Evolutionary conservation across 176 grass and related monocot genomes (phyloP).

Genomic region (Phoenix roebelenii): DNA sequence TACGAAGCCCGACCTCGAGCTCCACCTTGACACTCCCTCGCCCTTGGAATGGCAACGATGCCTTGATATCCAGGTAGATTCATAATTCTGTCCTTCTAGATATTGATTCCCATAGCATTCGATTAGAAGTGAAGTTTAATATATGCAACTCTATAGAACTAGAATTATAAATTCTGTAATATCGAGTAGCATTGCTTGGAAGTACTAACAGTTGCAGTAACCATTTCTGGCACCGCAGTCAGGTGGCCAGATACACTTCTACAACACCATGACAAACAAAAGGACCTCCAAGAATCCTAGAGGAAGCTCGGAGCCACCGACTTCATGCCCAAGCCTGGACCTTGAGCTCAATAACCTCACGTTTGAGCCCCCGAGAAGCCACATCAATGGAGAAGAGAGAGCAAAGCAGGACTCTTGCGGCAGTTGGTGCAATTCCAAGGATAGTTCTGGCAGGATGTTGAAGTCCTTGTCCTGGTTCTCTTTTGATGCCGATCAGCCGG

Average conservation of each 20-base stretch:
- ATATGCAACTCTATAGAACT: too few relatives aligned
- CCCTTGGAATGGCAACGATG: slow-evolving; percentile 17
- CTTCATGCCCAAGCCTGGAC: slow-evolving; percentile 33
- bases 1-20: background rate
- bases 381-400: background rate
- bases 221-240: background rate
- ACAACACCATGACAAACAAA: slow-evolving; percentile 9
- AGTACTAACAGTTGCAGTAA: too few relatives aligned
- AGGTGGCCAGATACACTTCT: slow-evolving; percentile 5
- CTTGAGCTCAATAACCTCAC: slow-evolving; percentile 63
- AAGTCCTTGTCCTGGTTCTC: background rate
- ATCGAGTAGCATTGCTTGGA: too few relatives aligned
- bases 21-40: slow-evolving; percentile 9
- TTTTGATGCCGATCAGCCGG: background rate
- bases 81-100: too few relatives aligned
- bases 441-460: background rate
- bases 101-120: too few relatives aligned
- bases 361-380: slow-evolving; percentile 27
- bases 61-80: slow-evolving; percentile 15
- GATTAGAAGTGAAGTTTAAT: too few relatives aligned
- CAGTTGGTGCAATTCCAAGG: background rate
- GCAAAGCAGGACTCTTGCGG: background rate
- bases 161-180: too few relatives aligned
- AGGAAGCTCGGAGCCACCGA: slow-evolving; percentile 4
- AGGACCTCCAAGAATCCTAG: slow-evolving; percentile 45